Conservation (phyloP, 2,329 filamentous ascomycete genomes). For the Capronia epimyces region DNA sequence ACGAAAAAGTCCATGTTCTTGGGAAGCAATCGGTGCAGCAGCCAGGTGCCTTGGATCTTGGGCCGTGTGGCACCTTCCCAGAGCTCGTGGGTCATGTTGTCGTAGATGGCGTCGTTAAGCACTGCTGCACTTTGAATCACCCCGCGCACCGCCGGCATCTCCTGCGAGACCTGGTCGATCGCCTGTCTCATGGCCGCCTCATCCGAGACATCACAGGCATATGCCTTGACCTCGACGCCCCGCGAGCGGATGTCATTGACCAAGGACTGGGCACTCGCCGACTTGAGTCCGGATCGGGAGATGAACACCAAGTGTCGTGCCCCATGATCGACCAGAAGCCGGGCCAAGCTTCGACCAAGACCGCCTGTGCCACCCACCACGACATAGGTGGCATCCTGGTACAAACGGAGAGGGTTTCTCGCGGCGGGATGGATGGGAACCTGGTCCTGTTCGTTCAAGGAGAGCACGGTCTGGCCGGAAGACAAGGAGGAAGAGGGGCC, state of each 20-base stretch:
- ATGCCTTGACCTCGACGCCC: background rate
- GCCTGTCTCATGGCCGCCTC: background rate
- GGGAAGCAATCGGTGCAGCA: slow-evolving; percentile 27
- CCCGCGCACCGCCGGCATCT: background rate
- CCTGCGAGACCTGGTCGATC: background rate
- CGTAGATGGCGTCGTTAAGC: slow-evolving; percentile 19
- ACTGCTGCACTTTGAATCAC: background rate
- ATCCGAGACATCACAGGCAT: background rate
- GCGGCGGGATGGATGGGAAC: no score
- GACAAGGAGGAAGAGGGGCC: no score
- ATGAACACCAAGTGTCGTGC: background rate
- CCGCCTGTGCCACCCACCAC: background rate
- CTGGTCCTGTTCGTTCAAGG: no score
- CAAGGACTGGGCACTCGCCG: background rate
- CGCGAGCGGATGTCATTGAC: background rate
- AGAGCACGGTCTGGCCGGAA: no score
- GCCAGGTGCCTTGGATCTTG: slow-evolving; percentile 35
- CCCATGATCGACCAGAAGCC: background rate
- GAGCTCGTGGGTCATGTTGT: slow-evolving; percentile 34
- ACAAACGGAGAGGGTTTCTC: no score
- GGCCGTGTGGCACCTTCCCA: slow-evolving; percentile 32
- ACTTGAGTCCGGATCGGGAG: background rate
- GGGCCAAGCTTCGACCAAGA: background rate
- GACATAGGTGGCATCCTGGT: background rate
- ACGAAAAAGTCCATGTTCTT: slow-evolving; percentile 43